Conservation (phyloP, 1,139 yeast genomes). For the Diutina scorzettiae region DNA sequence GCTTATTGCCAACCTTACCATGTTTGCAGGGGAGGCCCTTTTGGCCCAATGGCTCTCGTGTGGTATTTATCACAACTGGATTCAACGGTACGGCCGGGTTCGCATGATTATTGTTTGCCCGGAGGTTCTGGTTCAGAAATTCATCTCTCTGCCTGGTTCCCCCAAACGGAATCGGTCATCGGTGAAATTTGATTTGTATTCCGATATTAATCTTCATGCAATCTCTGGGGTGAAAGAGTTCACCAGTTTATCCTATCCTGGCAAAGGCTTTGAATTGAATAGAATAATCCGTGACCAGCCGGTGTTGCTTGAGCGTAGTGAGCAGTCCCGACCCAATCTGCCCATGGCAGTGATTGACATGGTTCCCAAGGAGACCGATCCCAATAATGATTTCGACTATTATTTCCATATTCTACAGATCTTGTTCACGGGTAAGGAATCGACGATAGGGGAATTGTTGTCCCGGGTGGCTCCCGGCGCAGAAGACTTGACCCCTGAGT, state of each 20-base stretch:
- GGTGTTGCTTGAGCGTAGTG: constrained; percentile 14
- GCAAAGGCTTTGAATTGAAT: constrained; percentile 23
- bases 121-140: constrained; percentile 46
- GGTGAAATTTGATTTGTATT: constrained; percentile 46
- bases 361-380: constrained; percentile 29
- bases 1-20: constrained; percentile 52
- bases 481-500: constrained; percentile 36
- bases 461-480: constrained; percentile 76
- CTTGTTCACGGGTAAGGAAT: constrained; percentile 42
- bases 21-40: constrained; percentile 48
- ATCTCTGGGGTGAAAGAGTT: constrained; percentile 16
- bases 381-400: constrained; percentile 35
- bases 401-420: constrained; percentile 61
- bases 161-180: constrained; percentile 43
- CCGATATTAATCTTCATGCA: constrained; percentile 42
- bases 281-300: constrained; percentile 29
- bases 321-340: constrained; percentile 16
- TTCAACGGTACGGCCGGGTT: constrained; percentile 62
- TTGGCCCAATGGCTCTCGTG: constrained; percentile 71
- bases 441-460: constrained; percentile 36
- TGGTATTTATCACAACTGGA: constrained; percentile 61
- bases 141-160: constrained; percentile 39
- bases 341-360: constrained; percentile 44
- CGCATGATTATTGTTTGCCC: constrained; percentile 57
- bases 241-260: constrained; percentile 13